A percentile compares a stretch with the other conserved stretches of the same genome.
Evolutionary conservation across 192 early-diverging fungal genomes (phyloP).

Genomic region (Backusella mclennaniae): DNA sequence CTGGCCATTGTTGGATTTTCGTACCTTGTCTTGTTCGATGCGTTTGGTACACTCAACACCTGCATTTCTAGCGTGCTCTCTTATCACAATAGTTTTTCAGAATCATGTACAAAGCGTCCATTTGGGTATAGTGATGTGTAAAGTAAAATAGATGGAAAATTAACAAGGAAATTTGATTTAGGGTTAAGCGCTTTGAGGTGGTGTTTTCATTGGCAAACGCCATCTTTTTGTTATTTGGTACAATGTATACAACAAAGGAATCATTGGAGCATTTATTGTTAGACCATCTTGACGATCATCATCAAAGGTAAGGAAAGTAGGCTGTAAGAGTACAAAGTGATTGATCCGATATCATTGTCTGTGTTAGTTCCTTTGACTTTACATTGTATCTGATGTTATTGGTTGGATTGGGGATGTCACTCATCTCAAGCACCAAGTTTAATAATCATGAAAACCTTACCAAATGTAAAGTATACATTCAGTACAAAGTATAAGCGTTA

Average conservation of each 20-base stretch:
- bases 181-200: conserved; percentile 51
- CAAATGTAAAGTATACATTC: conserved; percentile 31
- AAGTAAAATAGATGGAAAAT: neutral
- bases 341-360: neutral
- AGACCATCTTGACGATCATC: conserved; percentile 34
- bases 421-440: conserved; percentile 42
- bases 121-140: conserved; percentile 41
- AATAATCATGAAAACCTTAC: conserved; percentile 52
- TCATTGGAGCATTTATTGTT: conserved; percentile 59
- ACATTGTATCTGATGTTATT: conserved; percentile 37
- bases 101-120: conserved; percentile 46
- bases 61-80: conserved; percentile 52
- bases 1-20: conserved; percentile 50
- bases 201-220: conserved; percentile 49
- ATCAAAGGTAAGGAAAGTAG: neutral
- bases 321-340: neutral
- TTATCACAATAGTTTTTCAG: conserved; percentile 36
- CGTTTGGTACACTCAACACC: conserved; percentile 49
- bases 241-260: conserved; percentile 59
- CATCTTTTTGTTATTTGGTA: conserved; percentile 55
- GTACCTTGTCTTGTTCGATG: conserved; percentile 56
- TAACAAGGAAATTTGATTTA: neutral
- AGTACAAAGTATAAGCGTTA: too few species aligned
- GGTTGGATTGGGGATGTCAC: conserved; percentile 32
- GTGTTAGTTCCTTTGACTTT: neutral